These are phyloP conservation scores for Fusarium circinatum DNA, from an alignment of 2,329 filamentous ascomycete species.

Conservation along the genomic window DNA sequence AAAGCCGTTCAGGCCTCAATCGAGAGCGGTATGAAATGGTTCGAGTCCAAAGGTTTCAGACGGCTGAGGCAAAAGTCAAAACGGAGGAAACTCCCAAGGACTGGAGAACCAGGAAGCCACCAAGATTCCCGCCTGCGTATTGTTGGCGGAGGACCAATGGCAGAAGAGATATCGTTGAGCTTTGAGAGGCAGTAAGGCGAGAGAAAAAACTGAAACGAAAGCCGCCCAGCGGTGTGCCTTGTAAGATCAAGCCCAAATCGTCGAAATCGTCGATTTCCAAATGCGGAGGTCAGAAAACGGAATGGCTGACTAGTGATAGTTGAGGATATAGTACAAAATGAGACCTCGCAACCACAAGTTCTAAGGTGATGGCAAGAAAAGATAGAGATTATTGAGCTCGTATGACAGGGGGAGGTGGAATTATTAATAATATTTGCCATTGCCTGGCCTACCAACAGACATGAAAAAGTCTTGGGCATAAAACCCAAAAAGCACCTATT, in stretches of 20 bases:
- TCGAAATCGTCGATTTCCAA: not conserved
- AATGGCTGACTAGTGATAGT: not conserved
- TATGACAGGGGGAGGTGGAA: conserved; percentile 5
- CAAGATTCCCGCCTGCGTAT: not conserved
- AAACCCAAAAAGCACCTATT: not conserved
- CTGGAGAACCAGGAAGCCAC: not conserved
- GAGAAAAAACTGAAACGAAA: conserved; percentile 2
- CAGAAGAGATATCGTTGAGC: conserved; percentile 2
- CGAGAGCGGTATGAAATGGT: conserved; percentile 8
- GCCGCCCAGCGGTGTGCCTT: not conserved
- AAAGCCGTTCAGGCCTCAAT: not conserved
- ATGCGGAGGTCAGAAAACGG: not conserved
- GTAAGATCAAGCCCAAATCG: not conserved
- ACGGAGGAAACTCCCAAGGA: conserved; percentile 6
- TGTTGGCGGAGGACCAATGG: not conserved
- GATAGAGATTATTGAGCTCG: not conserved
- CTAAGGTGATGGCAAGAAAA: not conserved
- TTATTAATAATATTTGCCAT: conserved; percentile 17
- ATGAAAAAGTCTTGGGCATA: conserved; percentile 4
- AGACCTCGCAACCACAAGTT: not conserved
- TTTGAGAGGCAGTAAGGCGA: not conserved
- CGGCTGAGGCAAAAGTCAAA: conserved; percentile 16
- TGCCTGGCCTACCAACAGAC: not conserved
- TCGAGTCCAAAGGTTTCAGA: not conserved
- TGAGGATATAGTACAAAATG: not conserved